These are phyloP conservation scores for Metschnikowia baotianmanensis DNA, from an alignment of 805 yeast genomes.

Conservation along the genomic window DNA sequence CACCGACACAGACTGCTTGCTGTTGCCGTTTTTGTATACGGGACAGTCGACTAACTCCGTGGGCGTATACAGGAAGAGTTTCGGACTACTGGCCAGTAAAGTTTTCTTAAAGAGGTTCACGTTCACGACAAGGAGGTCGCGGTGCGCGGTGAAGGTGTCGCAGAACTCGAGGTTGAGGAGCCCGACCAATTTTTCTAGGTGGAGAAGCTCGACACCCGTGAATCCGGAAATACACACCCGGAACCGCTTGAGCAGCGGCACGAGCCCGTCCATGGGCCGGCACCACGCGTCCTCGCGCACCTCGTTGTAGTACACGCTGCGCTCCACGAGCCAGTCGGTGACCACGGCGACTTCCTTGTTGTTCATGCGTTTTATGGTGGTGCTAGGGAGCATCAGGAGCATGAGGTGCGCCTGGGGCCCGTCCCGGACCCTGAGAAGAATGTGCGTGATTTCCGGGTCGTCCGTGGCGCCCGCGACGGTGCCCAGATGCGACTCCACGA, in stretches of 20 bases:
- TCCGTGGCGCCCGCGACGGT: slow-evolving; percentile 17
- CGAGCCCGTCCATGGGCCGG: slow-evolving; percentile 43
- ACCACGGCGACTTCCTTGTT: slow-evolving; percentile 33
- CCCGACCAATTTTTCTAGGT: slow-evolving; percentile 60
- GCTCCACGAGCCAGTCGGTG: slow-evolving; percentile 82
- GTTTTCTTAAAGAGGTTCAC: slow-evolving; percentile 43
- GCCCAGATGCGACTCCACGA: slow-evolving; percentile 49
- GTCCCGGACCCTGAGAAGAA: slow-evolving; percentile 30
- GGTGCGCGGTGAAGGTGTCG: slow-evolving; percentile 45
- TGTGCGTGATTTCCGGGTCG: slow-evolving; percentile 29
- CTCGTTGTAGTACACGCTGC: slow-evolving; percentile 59
- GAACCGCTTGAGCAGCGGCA: slow-evolving; percentile 24
- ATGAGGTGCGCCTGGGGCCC: slow-evolving; percentile 28
- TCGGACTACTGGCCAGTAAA: slow-evolving; percentile 39
- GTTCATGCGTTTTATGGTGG: slow-evolving; percentile 24
- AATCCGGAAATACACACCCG: slow-evolving; percentile 66
- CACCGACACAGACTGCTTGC: slow-evolving; percentile 29
- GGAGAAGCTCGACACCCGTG: slow-evolving; percentile 72
- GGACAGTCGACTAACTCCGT: slow-evolving; percentile 36
- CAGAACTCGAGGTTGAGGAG: slow-evolving; percentile 51
- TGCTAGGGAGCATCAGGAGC: slow-evolving; percentile 26
- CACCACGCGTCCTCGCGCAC: slow-evolving; percentile 63
- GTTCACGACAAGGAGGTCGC: slow-evolving; percentile 59
- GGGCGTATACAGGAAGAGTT: slow-evolving; percentile 36
- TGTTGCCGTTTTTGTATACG: slow-evolving; percentile 22